These are phyloP conservation scores for Yamadazyma diddensiae DNA, from an alignment of 1,139 yeast species.

Conservation along the genomic window DNA sequence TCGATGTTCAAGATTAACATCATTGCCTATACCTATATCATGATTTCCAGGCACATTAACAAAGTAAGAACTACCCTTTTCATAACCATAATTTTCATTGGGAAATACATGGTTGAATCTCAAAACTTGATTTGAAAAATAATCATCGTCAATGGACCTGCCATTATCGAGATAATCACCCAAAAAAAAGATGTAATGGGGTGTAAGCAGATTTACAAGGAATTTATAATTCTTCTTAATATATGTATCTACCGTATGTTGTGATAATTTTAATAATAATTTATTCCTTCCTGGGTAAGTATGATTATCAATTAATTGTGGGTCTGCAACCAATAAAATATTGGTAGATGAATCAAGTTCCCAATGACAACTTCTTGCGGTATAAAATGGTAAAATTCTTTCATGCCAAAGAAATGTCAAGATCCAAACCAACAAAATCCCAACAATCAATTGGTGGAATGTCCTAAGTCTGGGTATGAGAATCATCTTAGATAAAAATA, in stretches of 20 bases:
- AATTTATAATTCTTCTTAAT: slow-evolving; percentile 45
- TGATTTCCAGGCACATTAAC: slow-evolving; percentile 53
- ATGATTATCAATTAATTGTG: slow-evolving; percentile 46
- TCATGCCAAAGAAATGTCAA: slow-evolving; percentile 33
- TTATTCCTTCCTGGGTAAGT: slow-evolving; percentile 48
- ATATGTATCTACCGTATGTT: slow-evolving; percentile 50
- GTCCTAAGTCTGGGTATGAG: slow-evolving; percentile 20
- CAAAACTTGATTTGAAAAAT: slow-evolving; percentile 33
- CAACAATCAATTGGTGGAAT: slow-evolving; percentile 24
- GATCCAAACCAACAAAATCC: slow-evolving; percentile 28
- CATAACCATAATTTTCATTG: slow-evolving; percentile 17
- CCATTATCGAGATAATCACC: slow-evolving; percentile 59
- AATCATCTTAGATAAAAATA: neutral
- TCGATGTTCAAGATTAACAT: slow-evolving; percentile 37
- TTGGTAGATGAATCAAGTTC: slow-evolving; percentile 13
- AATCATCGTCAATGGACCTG: slow-evolving; percentile 37
- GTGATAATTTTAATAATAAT: slow-evolving; percentile 34
- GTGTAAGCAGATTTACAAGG: slow-evolving; percentile 33
- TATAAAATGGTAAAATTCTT: slow-evolving; percentile 25
- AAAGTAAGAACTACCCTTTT: slow-evolving; percentile 25
- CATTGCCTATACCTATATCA: slow-evolving; percentile 55
- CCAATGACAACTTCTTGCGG: slow-evolving; percentile 35
- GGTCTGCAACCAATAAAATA: slow-evolving; percentile 43
- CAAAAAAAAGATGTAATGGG: slow-evolving; percentile 46
- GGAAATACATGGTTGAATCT: slow-evolving; percentile 42